phyloP scores from a whole-genome alignment of 192 early-diverging fungal species.

The Podochytrium sp. region DNA sequence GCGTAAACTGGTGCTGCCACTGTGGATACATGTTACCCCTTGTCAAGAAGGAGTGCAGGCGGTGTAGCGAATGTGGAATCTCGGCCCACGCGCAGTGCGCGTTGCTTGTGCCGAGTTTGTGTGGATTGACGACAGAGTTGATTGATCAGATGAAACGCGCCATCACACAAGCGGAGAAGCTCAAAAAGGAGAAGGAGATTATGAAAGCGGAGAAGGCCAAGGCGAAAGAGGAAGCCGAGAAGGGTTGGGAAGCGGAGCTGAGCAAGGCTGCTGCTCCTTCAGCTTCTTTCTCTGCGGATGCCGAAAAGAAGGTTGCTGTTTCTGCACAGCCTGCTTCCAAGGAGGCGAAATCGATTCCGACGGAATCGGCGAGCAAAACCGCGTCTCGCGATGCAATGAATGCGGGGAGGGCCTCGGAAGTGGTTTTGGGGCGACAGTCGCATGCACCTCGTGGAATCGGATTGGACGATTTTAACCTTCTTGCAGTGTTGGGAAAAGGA shows the following conservation, averaged over 20 bases:
- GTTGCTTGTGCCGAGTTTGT: conserved; percentile 87
- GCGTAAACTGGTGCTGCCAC: conserved; percentile 95
- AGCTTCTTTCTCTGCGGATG: no score
- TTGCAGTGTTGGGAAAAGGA: conserved; percentile 95
- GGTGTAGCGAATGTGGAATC: conserved; percentile 75
- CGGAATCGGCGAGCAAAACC: neutral
- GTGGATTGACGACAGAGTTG: conserved; percentile 85
- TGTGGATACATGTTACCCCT: conserved; percentile 96
- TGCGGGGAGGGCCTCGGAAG: no score
- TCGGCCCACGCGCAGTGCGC: conserved; percentile 85
- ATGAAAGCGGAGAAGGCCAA: conserved; percentile 56
- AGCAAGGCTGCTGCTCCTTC: neutral
- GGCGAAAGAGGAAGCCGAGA: conserved; percentile 36
- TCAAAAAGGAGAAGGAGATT: conserved; percentile 56
- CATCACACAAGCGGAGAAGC: conserved; percentile 68
- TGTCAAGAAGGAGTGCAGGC: conserved; percentile 67
- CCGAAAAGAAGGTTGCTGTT: neutral
- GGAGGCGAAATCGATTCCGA: neutral
- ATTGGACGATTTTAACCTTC: conserved; percentile 91
- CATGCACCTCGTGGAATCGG: conserved; percentile 67
- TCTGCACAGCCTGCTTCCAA: neutral
- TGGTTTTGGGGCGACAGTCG: no score
- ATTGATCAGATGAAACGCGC: conserved; percentile 86
- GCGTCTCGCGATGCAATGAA: neutral
- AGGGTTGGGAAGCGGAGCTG: neutral